Evolutionary conservation across 2,329 filamentous ascomycete genomes (phyloP), one percentile per base, ranked within the genome.

Genomic region (Fusarium xyrophilum): DNA sequence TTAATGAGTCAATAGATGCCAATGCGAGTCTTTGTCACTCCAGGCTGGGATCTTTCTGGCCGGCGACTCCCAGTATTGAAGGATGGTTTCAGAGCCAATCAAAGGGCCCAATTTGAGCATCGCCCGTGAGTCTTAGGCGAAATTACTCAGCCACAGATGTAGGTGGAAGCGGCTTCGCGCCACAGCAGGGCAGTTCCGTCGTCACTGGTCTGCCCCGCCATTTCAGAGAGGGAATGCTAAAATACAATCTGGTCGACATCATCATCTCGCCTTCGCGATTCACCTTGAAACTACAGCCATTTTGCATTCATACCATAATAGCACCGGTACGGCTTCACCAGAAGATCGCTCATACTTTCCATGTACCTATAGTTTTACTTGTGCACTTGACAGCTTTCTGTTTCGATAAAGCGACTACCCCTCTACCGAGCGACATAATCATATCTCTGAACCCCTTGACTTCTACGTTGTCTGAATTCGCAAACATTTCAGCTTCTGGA

Each of bases 181-280:
- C 54, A 46, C 42, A 58, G 21, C 59, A 69, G 44, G 56, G 57
- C 65, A 69, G 48, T 44, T 51, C 63, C 59, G 36, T 47, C 59
- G 36, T 47, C 40, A 53, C 33, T 65, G 32, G 30, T 50, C 38
- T 73, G 72, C 72, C 72, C 72, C 72, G 71, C 72, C 72, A 73
- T 71, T 48, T 57, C 44, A 57, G 48, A 47, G 11, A 32, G 28
- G 43, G 42, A 56, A 39, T 28, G 53, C 55, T 39, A 52, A 68
- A 68, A 71, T 74, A 74, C 73, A 74, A 73, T 71, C 71, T 74
- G 57, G 68, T 58, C 63, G 61, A 71, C 63, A 70, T 74, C 65
- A 59, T 68, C 63, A 33, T 25, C 69, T 59, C 62, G 42, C 32
- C 58, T 40, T 33, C 10, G 42, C 44, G 42, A 38, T 58, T 60